Evolutionary conservation across 2,329 filamentous ascomycete genomes (phyloP).

Genomic region (Cercospora sp.): DNA sequence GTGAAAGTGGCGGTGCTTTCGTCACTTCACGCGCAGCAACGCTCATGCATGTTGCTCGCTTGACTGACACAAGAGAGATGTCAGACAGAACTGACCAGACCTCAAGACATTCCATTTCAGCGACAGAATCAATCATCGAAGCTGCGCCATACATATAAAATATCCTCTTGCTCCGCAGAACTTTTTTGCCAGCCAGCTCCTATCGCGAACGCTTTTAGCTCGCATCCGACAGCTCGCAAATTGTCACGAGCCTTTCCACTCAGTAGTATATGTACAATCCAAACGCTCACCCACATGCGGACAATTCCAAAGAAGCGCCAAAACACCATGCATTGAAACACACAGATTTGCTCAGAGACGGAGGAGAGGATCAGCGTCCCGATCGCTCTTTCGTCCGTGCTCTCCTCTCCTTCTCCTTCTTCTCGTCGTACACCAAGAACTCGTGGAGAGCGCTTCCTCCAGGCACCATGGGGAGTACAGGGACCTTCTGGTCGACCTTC

Average conservation of each 20-base stretch:
- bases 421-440: slow-evolving; percentile 84
- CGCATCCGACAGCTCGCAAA: not conserved
- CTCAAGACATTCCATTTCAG: slow-evolving; percentile 9
- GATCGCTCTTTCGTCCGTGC: slow-evolving; percentile 40
- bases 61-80: not conserved
- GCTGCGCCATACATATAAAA: slow-evolving; percentile 6
- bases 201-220: not conserved
- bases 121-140: not conserved
- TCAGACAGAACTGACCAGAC: slow-evolving; percentile 3
- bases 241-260: not conserved
- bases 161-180: not conserved
- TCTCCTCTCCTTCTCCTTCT: slow-evolving; percentile 47
- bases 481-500: slow-evolving; percentile 83
- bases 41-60: not conserved
- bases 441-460: slow-evolving; percentile 84
- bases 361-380: slow-evolving; percentile 35
- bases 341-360: slow-evolving; percentile 1
- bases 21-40: not conserved
- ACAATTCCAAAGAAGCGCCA: not conserved
- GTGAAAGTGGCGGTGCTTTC: too few relatives aligned
- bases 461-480: slow-evolving; percentile 97
- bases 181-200: slow-evolving; percentile 1
- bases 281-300: slow-evolving; percentile 9
- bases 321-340: slow-evolving; percentile 21
- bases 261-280: slow-evolving; percentile 9